A percentile compares a stretch with the other conserved stretches of the same genome.
phyloP scores from a whole-genome alignment of 2,329 filamentous ascomycete species.

The Penicillium brasilianum region DNA sequence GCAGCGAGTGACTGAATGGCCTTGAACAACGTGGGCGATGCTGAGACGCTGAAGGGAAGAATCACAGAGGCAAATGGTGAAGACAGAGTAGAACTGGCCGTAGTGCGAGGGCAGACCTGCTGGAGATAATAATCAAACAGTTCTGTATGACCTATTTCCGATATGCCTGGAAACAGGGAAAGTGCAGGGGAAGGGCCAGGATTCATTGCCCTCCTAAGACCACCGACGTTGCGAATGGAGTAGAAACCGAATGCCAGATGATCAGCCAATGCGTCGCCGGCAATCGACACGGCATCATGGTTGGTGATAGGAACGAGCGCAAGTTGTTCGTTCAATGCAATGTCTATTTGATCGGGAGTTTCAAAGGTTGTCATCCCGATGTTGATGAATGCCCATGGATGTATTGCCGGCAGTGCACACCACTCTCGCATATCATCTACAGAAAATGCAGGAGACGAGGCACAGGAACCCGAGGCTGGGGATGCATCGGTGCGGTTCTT shows the following conservation, averaged over 20 bases:
- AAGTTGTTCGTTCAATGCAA: constrained; percentile 32
- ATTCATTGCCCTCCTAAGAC: constrained; percentile 2
- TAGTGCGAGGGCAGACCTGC: constrained; percentile 48
- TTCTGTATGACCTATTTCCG: constrained; percentile 35
- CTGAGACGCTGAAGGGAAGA: constrained; percentile 46
- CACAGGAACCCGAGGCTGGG: constrained; percentile 25
- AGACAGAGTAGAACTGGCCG: constrained; percentile 39
- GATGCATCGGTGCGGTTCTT: constrained; percentile 33
- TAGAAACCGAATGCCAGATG: background rate
- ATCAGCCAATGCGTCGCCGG: background rate
- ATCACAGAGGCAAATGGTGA: constrained; percentile 49
- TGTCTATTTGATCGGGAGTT: constrained; percentile 32
- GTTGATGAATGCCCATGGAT: constrained; percentile 42
- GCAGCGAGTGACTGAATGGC: constrained; percentile 48
- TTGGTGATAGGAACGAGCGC: constrained; percentile 15
- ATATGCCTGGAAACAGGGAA: constrained; percentile 38
- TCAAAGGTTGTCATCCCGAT: constrained; percentile 38
- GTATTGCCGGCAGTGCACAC: constrained; percentile 34
- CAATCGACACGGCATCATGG: background rate
- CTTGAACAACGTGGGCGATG: constrained; percentile 45
- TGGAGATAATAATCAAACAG: constrained; percentile 49
- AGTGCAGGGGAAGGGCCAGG: constrained; percentile 24
- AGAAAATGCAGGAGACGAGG: constrained; percentile 22
- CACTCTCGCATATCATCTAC: constrained; percentile 32
- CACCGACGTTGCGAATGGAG: constrained; percentile 8